Evolutionary conservation across 805 yeast genomes (phyloP).

Genomic region (Candida namnaoensis): DNA sequence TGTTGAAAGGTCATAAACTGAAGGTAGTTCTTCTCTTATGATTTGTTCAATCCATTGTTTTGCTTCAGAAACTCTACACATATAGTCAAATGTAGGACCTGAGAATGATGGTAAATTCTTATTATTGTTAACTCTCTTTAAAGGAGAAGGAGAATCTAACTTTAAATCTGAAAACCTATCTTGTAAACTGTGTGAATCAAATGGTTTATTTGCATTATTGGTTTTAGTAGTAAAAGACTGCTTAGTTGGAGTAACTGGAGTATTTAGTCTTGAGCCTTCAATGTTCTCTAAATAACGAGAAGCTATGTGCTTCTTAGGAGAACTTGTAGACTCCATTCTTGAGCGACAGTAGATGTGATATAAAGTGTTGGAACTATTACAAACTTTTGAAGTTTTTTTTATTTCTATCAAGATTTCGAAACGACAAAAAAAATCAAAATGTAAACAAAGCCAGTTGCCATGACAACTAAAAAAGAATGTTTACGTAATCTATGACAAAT

Average conservation of each 20-base stretch:
- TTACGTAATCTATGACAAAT: too few species aligned
- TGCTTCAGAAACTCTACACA: slow-evolving; percentile 77
- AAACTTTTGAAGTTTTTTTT: background rate
- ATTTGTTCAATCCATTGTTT: slow-evolving; percentile 70
- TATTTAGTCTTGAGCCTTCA: slow-evolving; percentile 8
- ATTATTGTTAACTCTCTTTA: slow-evolving; percentile 8
- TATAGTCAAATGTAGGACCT: slow-evolving; percentile 46
- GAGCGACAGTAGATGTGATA: background rate
- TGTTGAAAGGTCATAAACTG: slow-evolving; percentile 45
- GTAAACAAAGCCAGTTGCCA: background rate
- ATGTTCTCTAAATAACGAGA: slow-evolving; percentile 17
- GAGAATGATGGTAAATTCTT: background rate
- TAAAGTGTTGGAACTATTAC: background rate
- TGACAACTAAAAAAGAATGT: background rate
- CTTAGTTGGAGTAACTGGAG: slow-evolving; percentile 7
- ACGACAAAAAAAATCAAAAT: too few species aligned
- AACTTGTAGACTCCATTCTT: background rate
- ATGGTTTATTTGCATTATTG: background rate
- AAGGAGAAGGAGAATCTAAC: slow-evolving; percentile 17
- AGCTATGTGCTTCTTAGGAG: slow-evolving; percentile 11
- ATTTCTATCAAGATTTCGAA: too few species aligned
- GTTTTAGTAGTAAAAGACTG: too few species aligned
- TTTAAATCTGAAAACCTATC: slow-evolving; percentile 12
- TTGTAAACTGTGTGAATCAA: slow-evolving; percentile 1
- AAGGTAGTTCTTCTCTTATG: slow-evolving; percentile 46